phyloP scores from a whole-genome alignment of 2,329 filamentous ascomycete genomes.

The Colletotrichum limetticola region DNA sequence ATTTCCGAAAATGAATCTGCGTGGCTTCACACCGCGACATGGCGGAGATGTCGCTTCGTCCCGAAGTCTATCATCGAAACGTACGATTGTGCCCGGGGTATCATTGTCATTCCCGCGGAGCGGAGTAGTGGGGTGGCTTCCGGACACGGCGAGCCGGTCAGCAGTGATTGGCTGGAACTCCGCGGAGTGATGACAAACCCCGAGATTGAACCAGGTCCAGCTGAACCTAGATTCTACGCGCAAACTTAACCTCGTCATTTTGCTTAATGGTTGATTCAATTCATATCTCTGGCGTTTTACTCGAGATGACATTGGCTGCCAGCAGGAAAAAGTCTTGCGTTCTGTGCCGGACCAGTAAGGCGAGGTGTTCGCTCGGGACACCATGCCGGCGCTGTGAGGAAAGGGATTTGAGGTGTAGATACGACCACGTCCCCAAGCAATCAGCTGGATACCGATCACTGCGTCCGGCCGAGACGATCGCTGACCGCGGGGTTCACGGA shows the following conservation, averaged over 20 bases:
- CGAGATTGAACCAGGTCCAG: neutral
- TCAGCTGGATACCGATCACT: neutral
- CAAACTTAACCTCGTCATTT: neutral
- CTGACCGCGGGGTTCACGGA: neutral
- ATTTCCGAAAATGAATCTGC: neutral
- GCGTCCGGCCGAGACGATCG: neutral
- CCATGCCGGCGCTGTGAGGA: conserved; percentile 38
- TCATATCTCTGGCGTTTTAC: neutral
- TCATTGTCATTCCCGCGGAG: neutral
- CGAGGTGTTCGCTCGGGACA: conserved; percentile 39
- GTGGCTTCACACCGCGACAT: neutral
- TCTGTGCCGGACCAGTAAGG: conserved; percentile 40
- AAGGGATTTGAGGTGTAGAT: conserved; percentile 37
- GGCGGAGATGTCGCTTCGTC: neutral
- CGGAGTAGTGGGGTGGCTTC: conserved; percentile 17
- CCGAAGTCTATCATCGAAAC: neutral
- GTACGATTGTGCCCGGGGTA: neutral
- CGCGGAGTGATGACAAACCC: conserved; percentile 4
- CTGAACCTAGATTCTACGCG: neutral
- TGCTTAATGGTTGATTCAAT: neutral
- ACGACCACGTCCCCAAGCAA: conserved; percentile 12
- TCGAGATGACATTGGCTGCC: neutral
- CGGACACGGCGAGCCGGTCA: neutral
- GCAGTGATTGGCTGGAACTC: conserved; percentile 4
- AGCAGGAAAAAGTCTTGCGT: conserved; percentile 38